Evolutionary conservation across 164 flowering plant species (phyloP), one percentile per base, ranked within the genome.

Genomic region (Macadamia integrifolia): DNA sequence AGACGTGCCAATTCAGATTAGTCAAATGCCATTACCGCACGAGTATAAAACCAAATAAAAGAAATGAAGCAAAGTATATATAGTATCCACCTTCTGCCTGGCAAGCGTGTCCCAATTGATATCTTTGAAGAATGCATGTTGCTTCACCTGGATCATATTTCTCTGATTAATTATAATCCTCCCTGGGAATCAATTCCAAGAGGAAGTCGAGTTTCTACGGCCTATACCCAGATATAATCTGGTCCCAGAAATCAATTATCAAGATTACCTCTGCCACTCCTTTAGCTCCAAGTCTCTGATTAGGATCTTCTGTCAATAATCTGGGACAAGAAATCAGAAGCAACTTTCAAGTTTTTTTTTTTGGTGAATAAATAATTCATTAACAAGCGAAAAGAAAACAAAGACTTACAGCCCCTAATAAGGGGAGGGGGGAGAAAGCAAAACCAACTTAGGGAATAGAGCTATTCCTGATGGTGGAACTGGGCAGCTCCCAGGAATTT

Each of bases 81-180:
- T 10, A 35, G n/a, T 58, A 42, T 58, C 40, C 50, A 95, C 99
- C 98, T 95, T 95, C 79, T 92, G 99, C 77, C 99, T 83, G 28
- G 97, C 97, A 70, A 92, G 90, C 32, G 99, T 95, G 70, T 93
- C 96, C 99, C 99, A 95, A 75, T 93, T 95, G 71, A 92, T 91
- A 74, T 92, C 88, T 76, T 89, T 86, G 80, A 95, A 95, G 81
- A 92, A 95, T 5, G 72, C 76, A 79, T 95, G 99, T 69, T 86
- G 87, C 81, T 95, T 95, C 78, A 95, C 99, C 99, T 95, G 86
- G 44, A 76, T 67, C 48, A 69, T 29, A 55, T 64, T 8, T 29
- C 46, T 14, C 14, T 64, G 46, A 61, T 71, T 31, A 66, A 28
- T 62, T 66, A 49, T 17, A 31, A 43, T 40, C 11, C 30, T 13